Base-by-base conservation (phyloP, 768 basidiomycete genomes). In the Boletus sp. region DNA sequence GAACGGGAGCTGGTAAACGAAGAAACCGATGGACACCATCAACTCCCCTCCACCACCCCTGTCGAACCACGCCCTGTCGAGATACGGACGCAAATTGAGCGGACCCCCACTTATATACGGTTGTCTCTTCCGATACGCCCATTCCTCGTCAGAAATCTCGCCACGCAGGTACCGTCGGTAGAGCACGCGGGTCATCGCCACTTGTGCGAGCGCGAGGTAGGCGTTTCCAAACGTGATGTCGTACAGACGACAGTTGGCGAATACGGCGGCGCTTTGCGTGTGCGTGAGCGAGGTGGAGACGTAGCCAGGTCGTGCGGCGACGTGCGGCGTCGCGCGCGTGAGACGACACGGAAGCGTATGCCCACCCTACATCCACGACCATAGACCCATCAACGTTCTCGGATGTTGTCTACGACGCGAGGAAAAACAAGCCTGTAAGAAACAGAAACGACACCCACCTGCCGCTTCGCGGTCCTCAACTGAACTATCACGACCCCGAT, bases 161-260 rank as follows among this genome's bases (percentile, higher is more conserved):
- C 82, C 82, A 5, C 70, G 72, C 13, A 79, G 58, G 55, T 77
- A 80, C 34, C 70, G 73, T 27, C 75, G 71, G 43, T 78, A 77
- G 13, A 84, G 72, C 8, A 83, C 59, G 1, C 83, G 79, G 6
- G 82, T 72, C 49, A 80, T 66, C 0, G 78, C 82, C 10, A 83
- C 70, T 61, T 85, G 84, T 2, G 71, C 76, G 21, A 84, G 70
- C 4, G 79, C 70, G 2, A 79, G 74, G 37, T 74, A 75, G 5
- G 73, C 80, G 42, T 76, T 75, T 1, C 83, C 83, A 37, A 84
- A 79, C 0, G 83, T 82, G 23, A 83, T 32, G 1, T 63, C 58
- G 19, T 78, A 62, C 34, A 64, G 59, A 41, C 76, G 76, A 57
- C 82, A 83, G 32, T 65, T 73, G 17, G 53, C 44, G 1, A 73